Evolutionary conservation across 2,329 filamentous ascomycete species (phyloP).

Genomic region (Aureobasidium zeae): DNA sequence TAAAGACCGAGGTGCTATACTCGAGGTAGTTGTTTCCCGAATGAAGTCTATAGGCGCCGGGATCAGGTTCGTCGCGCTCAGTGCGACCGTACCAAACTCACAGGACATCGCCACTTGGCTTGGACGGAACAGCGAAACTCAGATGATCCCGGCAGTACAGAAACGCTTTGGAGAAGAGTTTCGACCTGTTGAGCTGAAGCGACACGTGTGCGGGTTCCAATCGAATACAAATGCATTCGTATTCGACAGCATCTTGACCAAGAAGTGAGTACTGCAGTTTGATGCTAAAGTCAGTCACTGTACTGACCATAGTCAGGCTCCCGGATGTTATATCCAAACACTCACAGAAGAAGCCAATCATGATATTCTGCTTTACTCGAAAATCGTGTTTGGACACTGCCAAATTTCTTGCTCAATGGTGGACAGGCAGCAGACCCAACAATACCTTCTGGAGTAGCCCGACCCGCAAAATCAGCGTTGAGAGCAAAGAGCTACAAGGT

Average conservation of each 20-base stretch:
- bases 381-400: conserved; percentile 62
- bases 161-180: conserved; percentile 73
- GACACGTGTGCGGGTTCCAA: conserved; percentile 65
- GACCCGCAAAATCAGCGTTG: conserved; percentile 40
- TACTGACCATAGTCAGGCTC: conserved; percentile 40
- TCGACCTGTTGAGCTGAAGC: conserved; percentile 66
- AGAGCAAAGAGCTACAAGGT: conserved; percentile 53
- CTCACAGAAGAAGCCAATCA: conserved; percentile 62
- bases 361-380: conserved; percentile 75
- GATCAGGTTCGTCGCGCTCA: conserved; percentile 71
- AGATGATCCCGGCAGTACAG: conserved; percentile 53
- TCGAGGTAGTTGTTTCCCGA: conserved; percentile 75
- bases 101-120: conserved; percentile 73
- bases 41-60: conserved; percentile 73
- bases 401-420: conserved; percentile 56
- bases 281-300: conserved; percentile 17
- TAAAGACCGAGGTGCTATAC: conserved; percentile 65
- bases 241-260: conserved; percentile 62
- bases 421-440: conserved; percentile 42
- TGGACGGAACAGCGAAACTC: conserved; percentile 53
- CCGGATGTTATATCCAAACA: conserved; percentile 57
- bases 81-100: conserved; percentile 76
- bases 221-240: conserved; percentile 59
- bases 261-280: conserved; percentile 37
- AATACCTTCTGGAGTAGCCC: conserved; percentile 58